phyloP scores from a whole-genome alignment of 805 yeast species.

The Helenozyma rhizophorensis region DNA sequence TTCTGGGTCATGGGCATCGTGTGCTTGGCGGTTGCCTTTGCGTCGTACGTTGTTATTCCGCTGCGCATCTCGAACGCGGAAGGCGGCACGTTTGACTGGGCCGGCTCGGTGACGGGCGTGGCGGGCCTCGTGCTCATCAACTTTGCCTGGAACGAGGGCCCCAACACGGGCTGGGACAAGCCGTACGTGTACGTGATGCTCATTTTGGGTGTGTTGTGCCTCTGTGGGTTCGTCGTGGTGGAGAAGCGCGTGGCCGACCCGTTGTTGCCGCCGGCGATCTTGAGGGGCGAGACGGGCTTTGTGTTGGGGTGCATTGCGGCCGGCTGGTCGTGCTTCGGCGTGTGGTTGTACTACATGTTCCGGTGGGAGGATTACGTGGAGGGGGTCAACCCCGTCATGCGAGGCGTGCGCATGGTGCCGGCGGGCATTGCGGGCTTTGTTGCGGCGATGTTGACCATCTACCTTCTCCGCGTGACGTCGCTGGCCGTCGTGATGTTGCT shows the following conservation, averaged over 20 bases:
- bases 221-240: slow-evolving; percentile 8
- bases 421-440: slow-evolving; percentile 8
- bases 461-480: slow-evolving; percentile 7
- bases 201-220: slow-evolving; percentile 13
- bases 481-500: slow-evolving; percentile 11
- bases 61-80: slow-evolving; percentile 18
- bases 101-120: slow-evolving; percentile 19
- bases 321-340: slow-evolving; percentile 19
- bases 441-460: slow-evolving; percentile 11
- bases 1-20: slow-evolving; percentile 27
- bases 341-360: slow-evolving; percentile 15
- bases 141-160: slow-evolving; percentile 20
- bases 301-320: slow-evolving; percentile 17
- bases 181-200: slow-evolving; percentile 16
- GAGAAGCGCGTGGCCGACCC: slow-evolving; percentile 11
- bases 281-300: slow-evolving; percentile 15
- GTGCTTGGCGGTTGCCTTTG: slow-evolving; percentile 11
- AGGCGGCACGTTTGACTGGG: slow-evolving; percentile 21
- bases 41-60: slow-evolving; percentile 25
- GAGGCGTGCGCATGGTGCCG: slow-evolving; percentile 20
- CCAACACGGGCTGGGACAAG: slow-evolving; percentile 17
- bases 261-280: slow-evolving; percentile 10
- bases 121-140: slow-evolving; percentile 15
- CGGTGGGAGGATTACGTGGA: slow-evolving; percentile 14
- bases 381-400: slow-evolving; percentile 5